Evolutionary conservation across 164 flowering plant genomes (phyloP), one percentile per base, ranked within the genome.

Genomic region (Piper longum): DNA sequence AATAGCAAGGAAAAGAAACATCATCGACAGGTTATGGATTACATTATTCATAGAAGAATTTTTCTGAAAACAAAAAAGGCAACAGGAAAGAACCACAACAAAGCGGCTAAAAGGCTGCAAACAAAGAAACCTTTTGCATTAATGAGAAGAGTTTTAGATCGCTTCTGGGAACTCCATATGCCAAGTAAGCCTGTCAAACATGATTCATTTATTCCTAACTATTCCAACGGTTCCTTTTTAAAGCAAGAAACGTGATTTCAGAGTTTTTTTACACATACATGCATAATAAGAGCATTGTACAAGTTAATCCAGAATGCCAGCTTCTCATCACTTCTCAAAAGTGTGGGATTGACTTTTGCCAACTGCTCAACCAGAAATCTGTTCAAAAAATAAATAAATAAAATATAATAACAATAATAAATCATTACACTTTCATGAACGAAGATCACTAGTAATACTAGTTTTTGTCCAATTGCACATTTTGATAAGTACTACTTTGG

Each of bases 271-370:
- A 48, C 3, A 71, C 93, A 43, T 59, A 88, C 95, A 72, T 88
- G 95, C 95, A 88, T 88, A 59, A 85, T 81, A 62, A 88, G 67
- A 6, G 95, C 91, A 80, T 88, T 85, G 55, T 85, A 88, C 56
- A 88, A 63, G 81, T 88, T 88, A 77, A 88, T 84, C 95, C 95
- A 88, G 75, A 88, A 88, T 58, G 95, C 91, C 70, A 88, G 82
- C 80, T 80, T 85, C 77, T 82, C 95, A 39, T 82, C 70, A 64
- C 75, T 61, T 67, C 66, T 81, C 78, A 88, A 73, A 70, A 77
- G 78, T 48, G 72, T 67, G 6, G 88, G 88, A 64, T 85, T 82
- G 62, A 87, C 89, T 73, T 74, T 81, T 4, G 86, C 95, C 71
- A 87, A 71, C 62, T 82, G 87, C 80, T 85, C 95, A 44, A 87